Evolutionary conservation across 345 rosid genomes (phyloP).

Genomic region (Murraya paniculata): DNA sequence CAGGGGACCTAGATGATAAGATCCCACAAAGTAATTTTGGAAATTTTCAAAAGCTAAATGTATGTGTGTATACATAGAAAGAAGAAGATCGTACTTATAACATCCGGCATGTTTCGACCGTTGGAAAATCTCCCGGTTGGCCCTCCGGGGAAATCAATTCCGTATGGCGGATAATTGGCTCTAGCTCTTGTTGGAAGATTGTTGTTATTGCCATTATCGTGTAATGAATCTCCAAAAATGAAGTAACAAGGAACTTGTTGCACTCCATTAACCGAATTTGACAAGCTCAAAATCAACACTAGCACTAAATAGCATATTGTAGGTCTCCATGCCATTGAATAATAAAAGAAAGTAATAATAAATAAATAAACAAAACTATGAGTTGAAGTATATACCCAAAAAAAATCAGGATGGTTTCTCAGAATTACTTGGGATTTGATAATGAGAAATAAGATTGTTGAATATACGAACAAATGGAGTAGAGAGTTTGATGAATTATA

Average conservation of each 20-base stretch:
- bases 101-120: conserved; percentile 48
- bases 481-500: not conserved
- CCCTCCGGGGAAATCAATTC: conserved; percentile 50
- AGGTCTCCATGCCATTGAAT: not conserved
- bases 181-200: conserved; percentile 39
- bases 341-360: no score
- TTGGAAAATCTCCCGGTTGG: conserved; percentile 68
- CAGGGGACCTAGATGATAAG: no score
- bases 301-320: not conserved
- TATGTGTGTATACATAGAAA: no score
- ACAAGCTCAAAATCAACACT: not conserved
- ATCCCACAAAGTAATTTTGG: no score
- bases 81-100: not conserved
- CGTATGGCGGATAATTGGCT: conserved; percentile 59
- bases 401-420: no score
- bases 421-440: not conserved
- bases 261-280: conserved; percentile 1
- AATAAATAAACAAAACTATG: no score
- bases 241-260: conserved; percentile 51
- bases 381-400: no score
- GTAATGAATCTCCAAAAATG: conserved; percentile 63
- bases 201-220: conserved; percentile 66
- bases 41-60: no score
- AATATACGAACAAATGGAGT: not conserved
- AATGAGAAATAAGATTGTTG: not conserved